Evolutionary conservation across 2,329 filamentous ascomycete genomes (phyloP).

Genomic region (Phoma herbarum): DNA sequence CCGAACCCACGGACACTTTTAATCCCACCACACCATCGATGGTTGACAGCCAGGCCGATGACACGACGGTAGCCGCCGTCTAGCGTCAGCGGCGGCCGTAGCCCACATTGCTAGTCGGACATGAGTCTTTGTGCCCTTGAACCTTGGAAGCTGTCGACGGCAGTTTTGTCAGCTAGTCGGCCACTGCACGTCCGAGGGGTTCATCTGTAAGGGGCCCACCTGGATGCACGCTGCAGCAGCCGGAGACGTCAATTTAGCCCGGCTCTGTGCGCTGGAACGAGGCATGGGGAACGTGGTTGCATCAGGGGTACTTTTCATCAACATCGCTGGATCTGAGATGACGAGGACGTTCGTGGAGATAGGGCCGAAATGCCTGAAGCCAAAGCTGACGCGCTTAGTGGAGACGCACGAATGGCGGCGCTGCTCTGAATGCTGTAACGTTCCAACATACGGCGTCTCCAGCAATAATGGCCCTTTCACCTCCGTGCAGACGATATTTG

Average conservation of each 20-base stretch:
- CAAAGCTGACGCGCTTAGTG: conserved; percentile 33
- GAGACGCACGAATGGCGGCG: conserved; percentile 21
- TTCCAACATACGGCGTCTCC: conserved; percentile 14
- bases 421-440: conserved; percentile 6
- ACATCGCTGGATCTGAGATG: conserved; percentile 36
- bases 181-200: conserved; percentile 20
- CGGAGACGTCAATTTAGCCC: conserved; percentile 38
- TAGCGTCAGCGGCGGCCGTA: conserved; percentile 32
- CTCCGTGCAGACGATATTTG: conserved; percentile 13
- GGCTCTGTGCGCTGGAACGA: conserved; percentile 44
- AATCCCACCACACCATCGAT: conserved; percentile 20
- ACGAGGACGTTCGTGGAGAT: conserved; percentile 34
- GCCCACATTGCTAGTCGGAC: conserved; percentile 9
- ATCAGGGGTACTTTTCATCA: conserved; percentile 32
- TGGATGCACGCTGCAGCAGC: conserved; percentile 31
- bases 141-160: conserved; percentile 6
- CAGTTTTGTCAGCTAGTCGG: conserved; percentile 17
- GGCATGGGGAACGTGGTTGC: conserved; percentile 37
- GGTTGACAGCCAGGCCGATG: conserved; percentile 28
- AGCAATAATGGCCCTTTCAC: conserved; percentile 8
- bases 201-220: conserved; percentile 31
- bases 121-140: conserved; percentile 6
- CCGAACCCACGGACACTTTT: conserved; percentile 28
- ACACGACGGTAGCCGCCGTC: conserved; percentile 36
- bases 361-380: conserved; percentile 37